These are phyloP conservation scores for Penicillium canariense DNA, from an alignment of 495 filamentous ascomycete genomes.

Conservation along the genomic window DNA sequence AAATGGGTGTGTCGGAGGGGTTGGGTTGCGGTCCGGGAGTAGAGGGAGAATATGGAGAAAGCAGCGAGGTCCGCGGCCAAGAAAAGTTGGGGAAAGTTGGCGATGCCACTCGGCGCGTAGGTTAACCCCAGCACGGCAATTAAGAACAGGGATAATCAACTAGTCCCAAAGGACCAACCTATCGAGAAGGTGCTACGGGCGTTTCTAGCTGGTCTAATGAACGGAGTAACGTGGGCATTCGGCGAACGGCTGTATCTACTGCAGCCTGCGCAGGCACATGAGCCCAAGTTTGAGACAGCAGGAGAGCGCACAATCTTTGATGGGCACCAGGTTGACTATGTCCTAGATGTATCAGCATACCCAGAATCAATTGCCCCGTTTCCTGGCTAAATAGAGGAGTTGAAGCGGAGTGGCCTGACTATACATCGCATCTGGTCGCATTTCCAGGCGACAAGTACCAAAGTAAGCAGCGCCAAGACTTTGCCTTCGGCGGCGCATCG, in stretches of 20 bases:
- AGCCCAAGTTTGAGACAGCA: neutral
- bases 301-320: neutral
- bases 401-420: neutral
- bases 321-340: too few relatives aligned
- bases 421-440: neutral
- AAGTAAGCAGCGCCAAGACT: constrained; percentile 26
- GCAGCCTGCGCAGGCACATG: neutral
- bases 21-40: neutral
- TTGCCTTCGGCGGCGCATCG: constrained; percentile 9
- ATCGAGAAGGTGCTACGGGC: neutral
- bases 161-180: neutral
- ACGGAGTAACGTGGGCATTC: neutral
- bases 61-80: constrained; percentile 15
- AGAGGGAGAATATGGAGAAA: constrained; percentile 7
- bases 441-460: neutral
- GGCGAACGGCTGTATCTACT: neutral
- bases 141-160: too few relatives aligned
- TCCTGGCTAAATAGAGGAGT: neutral
- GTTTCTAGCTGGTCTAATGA: neutral
- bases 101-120: neutral
- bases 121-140: neutral
- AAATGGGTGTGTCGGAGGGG: neutral
- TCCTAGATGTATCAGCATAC: neutral
- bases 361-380: neutral
- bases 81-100: constrained; percentile 19